Evolutionary conservation across 108 stramenopile genomes (phyloP).

Genomic region (Mediolabrus comicus): DNA sequence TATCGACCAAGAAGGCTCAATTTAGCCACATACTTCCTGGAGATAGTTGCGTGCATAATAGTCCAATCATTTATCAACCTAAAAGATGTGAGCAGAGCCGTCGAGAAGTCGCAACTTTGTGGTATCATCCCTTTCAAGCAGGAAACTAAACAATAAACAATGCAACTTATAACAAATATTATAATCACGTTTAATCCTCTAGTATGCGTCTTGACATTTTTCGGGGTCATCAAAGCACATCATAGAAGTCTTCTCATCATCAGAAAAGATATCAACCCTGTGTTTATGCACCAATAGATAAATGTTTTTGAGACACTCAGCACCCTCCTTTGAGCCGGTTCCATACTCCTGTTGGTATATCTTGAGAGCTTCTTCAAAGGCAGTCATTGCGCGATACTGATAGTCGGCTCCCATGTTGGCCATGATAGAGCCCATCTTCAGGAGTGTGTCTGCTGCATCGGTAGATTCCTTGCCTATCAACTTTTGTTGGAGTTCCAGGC

Average conservation of each 20-base stretch:
- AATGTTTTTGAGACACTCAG: not conserved
- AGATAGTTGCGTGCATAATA: not conserved
- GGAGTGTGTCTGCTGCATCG: not conserved
- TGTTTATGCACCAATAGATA: not conserved
- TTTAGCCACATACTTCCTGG: not conserved
- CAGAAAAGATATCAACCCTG: not conserved
- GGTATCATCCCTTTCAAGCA: not conserved
- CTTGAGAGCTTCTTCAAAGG: not conserved
- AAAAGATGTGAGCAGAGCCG: not conserved
- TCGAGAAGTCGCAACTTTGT: not conserved
- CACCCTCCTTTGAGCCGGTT: not conserved
- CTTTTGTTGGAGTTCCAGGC: not conserved
- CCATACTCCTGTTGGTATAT: not conserved
- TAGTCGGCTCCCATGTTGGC: not conserved
- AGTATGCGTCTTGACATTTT: too few relatives aligned
- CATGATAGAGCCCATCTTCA: not conserved
- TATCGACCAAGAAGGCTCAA: not conserved
- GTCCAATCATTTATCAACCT: not conserved
- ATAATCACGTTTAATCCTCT: too few relatives aligned
- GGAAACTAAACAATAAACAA: too few relatives aligned
- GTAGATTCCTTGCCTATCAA: not conserved
- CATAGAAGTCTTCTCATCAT: too few relatives aligned
- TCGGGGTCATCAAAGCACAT: too few relatives aligned
- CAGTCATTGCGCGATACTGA: not conserved
- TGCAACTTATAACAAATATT: too few relatives aligned